A percentile compares a stretch with the other conserved stretches of the same genome.
phyloP scores from a whole-genome alignment of 495 filamentous ascomycete genomes.

The Ramalina intermedia region DNA sequence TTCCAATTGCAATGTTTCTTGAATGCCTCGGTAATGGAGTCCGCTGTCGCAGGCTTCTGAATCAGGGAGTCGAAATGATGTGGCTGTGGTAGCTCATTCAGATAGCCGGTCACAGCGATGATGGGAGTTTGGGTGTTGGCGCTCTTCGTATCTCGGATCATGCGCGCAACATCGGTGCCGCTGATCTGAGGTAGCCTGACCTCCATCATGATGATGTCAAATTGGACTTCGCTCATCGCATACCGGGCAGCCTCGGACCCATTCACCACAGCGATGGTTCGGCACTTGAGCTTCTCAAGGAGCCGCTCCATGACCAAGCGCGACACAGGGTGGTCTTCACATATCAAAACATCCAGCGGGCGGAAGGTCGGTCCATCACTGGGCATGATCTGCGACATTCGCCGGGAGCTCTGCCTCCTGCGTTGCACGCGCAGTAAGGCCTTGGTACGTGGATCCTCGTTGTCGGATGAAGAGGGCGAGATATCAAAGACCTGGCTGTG shows the following conservation, averaged over 20 bases:
- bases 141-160: conserved; percentile 93
- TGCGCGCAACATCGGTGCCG: conserved; percentile 85
- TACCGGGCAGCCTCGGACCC: conserved; percentile 83
- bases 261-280: conserved; percentile 81
- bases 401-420: conserved; percentile 76
- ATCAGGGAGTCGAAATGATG: conserved; percentile 91
- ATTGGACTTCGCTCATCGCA: conserved; percentile 83
- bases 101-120: conserved; percentile 91
- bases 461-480: conserved; percentile 94
- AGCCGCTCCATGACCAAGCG: conserved; percentile 93
- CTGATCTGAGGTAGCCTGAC: conserved; percentile 89
- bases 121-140: conserved; percentile 89
- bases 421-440: conserved; percentile 87
- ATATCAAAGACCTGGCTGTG: conserved; percentile 91
- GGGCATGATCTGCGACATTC: conserved; percentile 77
- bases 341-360: conserved; percentile 85
- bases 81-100: conserved; percentile 85
- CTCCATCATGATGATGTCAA: conserved; percentile 95
- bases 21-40: conserved; percentile 75
- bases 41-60: conserved; percentile 85
- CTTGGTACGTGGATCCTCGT: conserved; percentile 82
- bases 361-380: conserved; percentile 75
- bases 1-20: conserved; percentile 87
- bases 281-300: conserved; percentile 85
- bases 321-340: conserved; percentile 97